These are phyloP conservation scores for Cryptococcus sp. DNA, from an alignment of 1,284 basidiomycete genomes.

Conservation along the genomic window DNA sequence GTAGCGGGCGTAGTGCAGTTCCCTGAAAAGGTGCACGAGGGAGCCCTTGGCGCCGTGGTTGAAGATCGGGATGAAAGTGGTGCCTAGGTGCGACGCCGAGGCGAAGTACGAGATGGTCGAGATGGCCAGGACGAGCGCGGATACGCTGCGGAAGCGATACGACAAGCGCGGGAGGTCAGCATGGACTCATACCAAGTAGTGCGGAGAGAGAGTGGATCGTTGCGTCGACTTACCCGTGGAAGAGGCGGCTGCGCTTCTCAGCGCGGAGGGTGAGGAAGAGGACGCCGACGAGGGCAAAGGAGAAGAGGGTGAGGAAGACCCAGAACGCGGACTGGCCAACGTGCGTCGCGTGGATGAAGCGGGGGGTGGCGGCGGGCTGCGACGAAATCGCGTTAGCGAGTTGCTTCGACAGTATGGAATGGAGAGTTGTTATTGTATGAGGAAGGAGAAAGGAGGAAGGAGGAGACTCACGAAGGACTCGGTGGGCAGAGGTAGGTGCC, in stretches of 20 bases:
- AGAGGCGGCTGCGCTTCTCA: constrained; percentile 39
- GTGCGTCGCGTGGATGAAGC: constrained; percentile 28
- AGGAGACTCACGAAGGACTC: constrained; percentile 28
- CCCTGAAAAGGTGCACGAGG: constrained; percentile 28
- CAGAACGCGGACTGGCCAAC: constrained; percentile 39
- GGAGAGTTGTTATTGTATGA: not conserved
- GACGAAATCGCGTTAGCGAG: not conserved
- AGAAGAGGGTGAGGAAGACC: constrained; percentile 45
- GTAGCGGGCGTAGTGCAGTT: constrained; percentile 42
- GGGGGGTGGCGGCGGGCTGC: constrained; percentile 15
- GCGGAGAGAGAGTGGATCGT: not conserved
- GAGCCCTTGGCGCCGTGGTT: constrained; percentile 21
- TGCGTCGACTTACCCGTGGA: constrained; percentile 42
- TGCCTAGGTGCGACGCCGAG: constrained; percentile 44
- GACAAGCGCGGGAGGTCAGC: constrained; percentile 1
- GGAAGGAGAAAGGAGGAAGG: not conserved
- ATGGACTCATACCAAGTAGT: not conserved
- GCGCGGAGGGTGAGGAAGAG: constrained; percentile 36
- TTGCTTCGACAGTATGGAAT: too few relatives aligned
- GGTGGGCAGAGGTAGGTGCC: constrained; percentile 32
- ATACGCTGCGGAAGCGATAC: constrained; percentile 22
- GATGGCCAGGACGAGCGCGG: constrained; percentile 40
- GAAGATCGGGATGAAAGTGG: constrained; percentile 30
- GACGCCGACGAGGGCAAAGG: constrained; percentile 35
- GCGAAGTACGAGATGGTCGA: constrained; percentile 45